Percentiles rank a stretch among this genome's conserved stretches.
These are phyloP conservation scores for Phytopythium aichiense DNA, from an alignment of 352 stramenopile species.

Conservation along the genomic window DNA sequence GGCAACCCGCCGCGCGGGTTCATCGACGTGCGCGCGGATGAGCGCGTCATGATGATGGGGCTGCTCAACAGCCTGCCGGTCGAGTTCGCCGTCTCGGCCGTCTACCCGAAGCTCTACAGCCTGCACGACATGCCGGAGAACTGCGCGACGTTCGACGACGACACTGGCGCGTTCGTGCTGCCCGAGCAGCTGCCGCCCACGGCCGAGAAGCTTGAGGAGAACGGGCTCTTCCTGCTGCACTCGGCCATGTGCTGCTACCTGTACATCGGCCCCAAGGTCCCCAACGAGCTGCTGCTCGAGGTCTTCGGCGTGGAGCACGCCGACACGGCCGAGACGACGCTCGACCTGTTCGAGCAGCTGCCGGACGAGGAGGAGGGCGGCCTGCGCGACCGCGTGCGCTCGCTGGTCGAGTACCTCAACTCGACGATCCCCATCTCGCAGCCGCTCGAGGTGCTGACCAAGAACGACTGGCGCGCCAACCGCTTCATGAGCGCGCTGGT, in stretches of 20 bases:
- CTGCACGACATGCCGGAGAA: constrained; percentile 83
- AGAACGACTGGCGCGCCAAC: constrained; percentile 80
- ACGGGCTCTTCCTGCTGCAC: constrained; percentile 86
- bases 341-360: constrained; percentile 64
- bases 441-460: constrained; percentile 79
- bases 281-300: constrained; percentile 65
- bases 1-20: constrained; percentile 75
- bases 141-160: constrained; percentile 73
- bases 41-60: constrained; percentile 86
- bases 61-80: constrained; percentile 75
- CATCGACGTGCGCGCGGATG: constrained; percentile 83
- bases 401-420: constrained; percentile 75
- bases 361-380: constrained; percentile 55
- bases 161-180: constrained; percentile 72
- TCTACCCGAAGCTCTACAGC: constrained; percentile 88
- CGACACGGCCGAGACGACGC: constrained; percentile 67
- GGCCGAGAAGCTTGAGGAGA: constrained; percentile 82
- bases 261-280: constrained; percentile 77
- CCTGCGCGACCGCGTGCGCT: constrained; percentile 59
- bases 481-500: constrained; percentile 85
- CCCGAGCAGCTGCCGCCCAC: constrained; percentile 73
- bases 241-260: constrained; percentile 86
- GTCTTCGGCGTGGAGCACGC: constrained; percentile 84
- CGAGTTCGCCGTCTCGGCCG: constrained; percentile 78
- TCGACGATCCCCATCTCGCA: constrained; percentile 81